A percentile compares a stretch with the other conserved stretches of the same genome.
These are phyloP conservation scores for Cryptosporidium viatorum DNA, from an alignment of 169 alveolate genomes.

Conservation along the genomic window DNA sequence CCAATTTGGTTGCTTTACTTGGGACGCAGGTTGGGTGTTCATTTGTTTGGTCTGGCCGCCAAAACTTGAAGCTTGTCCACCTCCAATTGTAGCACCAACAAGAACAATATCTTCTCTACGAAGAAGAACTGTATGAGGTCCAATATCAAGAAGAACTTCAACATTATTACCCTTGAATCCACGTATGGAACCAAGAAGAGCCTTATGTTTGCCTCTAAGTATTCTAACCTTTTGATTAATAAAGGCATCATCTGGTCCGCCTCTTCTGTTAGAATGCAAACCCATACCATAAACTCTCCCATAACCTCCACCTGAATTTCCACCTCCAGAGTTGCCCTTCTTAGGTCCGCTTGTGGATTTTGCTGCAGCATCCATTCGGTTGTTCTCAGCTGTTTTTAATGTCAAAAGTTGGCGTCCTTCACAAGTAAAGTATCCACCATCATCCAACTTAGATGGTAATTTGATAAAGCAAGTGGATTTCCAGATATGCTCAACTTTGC, in stretches of 20 bases:
- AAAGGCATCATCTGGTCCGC: constrained; percentile 68
- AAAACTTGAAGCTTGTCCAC: constrained; percentile 20
- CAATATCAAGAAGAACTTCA: constrained; percentile 64
- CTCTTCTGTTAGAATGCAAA: constrained; percentile 24
- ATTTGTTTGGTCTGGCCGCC: constrained; percentile 33
- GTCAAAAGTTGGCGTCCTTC: constrained; percentile 40
- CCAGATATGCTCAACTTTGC: constrained; percentile 72
- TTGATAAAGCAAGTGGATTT: constrained; percentile 67
- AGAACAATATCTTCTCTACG: constrained; percentile 56
- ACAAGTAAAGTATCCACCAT: constrained; percentile 57
- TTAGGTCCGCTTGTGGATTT: background rate
- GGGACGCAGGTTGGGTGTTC: background rate
- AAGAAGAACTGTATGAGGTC: constrained; percentile 66
- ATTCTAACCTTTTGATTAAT: constrained; percentile 53
- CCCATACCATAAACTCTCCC: constrained; percentile 61
- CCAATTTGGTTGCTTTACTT: constrained; percentile 31
- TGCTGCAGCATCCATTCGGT: background rate
- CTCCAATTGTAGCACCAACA: constrained; percentile 20
- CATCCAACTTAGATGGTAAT: constrained; percentile 55
- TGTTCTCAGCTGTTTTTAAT: constrained; percentile 36
- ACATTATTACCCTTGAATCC: constrained; percentile 65
- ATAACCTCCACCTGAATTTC: background rate
- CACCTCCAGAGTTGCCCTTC: background rate
- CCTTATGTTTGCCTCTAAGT: constrained; percentile 51
- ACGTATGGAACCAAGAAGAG: constrained; percentile 63